Evolutionary conservation across 176 grass and related monocot species (phyloP).

Genomic region (Zoysia pacifica): DNA sequence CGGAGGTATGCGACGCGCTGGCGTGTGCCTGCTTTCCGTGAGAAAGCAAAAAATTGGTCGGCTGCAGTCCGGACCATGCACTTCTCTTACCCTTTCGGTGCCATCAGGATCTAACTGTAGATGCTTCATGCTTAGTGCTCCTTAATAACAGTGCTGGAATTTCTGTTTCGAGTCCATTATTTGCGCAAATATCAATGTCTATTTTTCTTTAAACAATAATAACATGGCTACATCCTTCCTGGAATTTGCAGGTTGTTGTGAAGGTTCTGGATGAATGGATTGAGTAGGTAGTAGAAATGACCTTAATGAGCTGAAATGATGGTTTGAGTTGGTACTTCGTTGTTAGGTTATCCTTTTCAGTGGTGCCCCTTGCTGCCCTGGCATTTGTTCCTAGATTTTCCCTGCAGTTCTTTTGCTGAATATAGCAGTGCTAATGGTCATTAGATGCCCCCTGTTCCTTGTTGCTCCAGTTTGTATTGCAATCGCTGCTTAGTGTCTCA

Average conservation of each 20-base stretch:
- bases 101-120: slow-evolving; percentile 41
- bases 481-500: slow-evolving; percentile 15
- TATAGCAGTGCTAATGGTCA: slow-evolving; percentile 42
- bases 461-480: neutral
- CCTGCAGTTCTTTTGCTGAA: slow-evolving; percentile 40
- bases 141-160: neutral
- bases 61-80: slow-evolving; percentile 46
- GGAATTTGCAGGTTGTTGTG: slow-evolving; percentile 42
- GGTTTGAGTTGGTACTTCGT: slow-evolving; percentile 54
- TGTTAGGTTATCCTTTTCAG: slow-evolving; percentile 52
- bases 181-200: too few species aligned
- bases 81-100: slow-evolving; percentile 52
- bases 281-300: slow-evolving; percentile 37
- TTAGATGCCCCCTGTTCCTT: slow-evolving; percentile 16
- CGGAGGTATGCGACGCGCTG: slow-evolving; percentile 18
- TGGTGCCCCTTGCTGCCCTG: slow-evolving; percentile 24
- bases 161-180: neutral
- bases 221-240: slow-evolving; percentile 27
- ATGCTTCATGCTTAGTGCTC: slow-evolving; percentile 20
- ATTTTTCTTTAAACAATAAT: neutral
- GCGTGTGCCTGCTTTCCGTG: slow-evolving; percentile 23
- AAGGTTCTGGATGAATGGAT: slow-evolving; percentile 53
- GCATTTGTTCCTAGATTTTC: slow-evolving; percentile 50
- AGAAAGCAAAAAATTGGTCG: slow-evolving; percentile 33
- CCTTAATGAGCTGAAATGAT: slow-evolving; percentile 57